Evolutionary conservation across 352 stramenopile genomes (phyloP), one percentile per base, ranked within the genome.

Genomic region (Pythium coloratum): DNA sequence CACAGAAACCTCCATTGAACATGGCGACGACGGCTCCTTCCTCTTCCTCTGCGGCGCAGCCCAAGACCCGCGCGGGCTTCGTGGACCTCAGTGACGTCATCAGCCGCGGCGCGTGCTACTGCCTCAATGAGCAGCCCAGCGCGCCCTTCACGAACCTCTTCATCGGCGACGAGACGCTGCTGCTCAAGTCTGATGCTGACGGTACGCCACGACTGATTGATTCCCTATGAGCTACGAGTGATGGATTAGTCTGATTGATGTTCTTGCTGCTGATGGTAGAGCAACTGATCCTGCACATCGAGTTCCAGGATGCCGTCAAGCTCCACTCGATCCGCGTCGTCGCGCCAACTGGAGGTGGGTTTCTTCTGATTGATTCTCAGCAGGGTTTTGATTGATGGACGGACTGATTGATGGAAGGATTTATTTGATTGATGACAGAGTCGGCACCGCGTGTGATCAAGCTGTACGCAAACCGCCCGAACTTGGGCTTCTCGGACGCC

Each of bases 291-390:
- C 69, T 94, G 42, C 86, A 94, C 68, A 76, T 94, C 42, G 84
- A 91, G 67, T 94, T 94, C 76, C 84, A 94, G 46, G 83, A 94
- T 20, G 63, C 78, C 0, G 81, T 94, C 61, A 94, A 94, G 71
- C 68, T 94, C 32, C 85, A 90, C 67, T 94, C 86, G 42, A 75
- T 94, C 30, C 81, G 78, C 49, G 64, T 94, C 36, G 76, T 81
- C 42, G 82, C 85, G 1, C 80, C 82, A 0, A 47, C 67, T 10
- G 80, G 80, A 55, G 77, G 77, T 85, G 70, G 28, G 28, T 30
- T 33, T 20, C 0, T 38, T 26, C 6, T 56, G 12, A 46, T 13
- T 51, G 46, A 30, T 53, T 53, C 46, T 5, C 5, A 18, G 5
- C n/a, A 24, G 8, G 8, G 20, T 16, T 16, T 53, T 53, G 18